Base-by-base conservation (phyloP, 164 flowering plant species). In the Sextonia rubra region DNA sequence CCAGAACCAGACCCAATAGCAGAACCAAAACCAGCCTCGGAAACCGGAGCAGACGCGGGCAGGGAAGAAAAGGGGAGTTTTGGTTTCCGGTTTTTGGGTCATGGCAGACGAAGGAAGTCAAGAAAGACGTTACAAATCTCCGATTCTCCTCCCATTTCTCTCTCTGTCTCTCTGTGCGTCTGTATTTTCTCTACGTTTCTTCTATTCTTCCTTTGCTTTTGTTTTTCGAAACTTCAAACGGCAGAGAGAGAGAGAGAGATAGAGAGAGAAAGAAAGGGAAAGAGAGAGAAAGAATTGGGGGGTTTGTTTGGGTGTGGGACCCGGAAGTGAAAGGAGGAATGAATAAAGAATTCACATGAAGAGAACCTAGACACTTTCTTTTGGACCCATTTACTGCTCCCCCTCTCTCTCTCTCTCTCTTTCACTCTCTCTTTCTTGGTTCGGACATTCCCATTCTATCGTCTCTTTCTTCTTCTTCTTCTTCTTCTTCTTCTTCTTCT, bases 311-410 rank as follows among this genome's bases (percentile, higher is more conserved):
- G n/a, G 22, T 17, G 44, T 52, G 58, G 58, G 58, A 52, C 58
- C 27, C 14, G 60, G 26, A 61, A 61, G 64, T 11, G 27, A 29
- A 11, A 27, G 27, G 47, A 27, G n/a, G n/a, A 27, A 58, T 61
- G 20, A 26, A 26, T 64, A 29, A 64, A 26, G 26, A 58, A 64
- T 29, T 70, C 22, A 83, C 88, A 83, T 90, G 91, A 88, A 83
- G 90, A 81, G 91, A 84, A 90, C 90, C 87, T 88, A 66, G 93
- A 89, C 93, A 81, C 85, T 64, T 78, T 84, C 27, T 27, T 17
- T 17, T 61, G 12, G 64, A 20, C 64, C 12, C 64, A 9, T 24
- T 61, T 24, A 61, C 29, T 61, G 22, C 24, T 8, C 64, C 11
- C 15, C 5, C 27, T 60, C 64, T 60, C 26, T n/a, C 26, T 60